Base-by-base conservation (phyloP, 1,284 basidiomycete species). In the Ganoderma lucidum region DNA sequence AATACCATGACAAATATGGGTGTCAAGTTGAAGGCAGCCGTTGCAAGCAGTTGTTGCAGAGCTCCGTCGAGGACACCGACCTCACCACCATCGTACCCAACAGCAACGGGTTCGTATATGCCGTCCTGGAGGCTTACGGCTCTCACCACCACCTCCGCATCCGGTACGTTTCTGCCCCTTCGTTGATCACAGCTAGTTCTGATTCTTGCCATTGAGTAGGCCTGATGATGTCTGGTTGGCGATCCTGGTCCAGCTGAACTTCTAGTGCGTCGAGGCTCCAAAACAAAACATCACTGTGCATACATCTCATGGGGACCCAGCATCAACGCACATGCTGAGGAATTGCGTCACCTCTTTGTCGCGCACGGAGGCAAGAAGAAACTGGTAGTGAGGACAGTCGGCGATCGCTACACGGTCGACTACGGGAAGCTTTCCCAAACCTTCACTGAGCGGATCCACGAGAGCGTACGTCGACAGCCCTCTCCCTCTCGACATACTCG, bases 91-190 rank as follows among this genome's bases (percentile, higher is more conserved):
- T 56, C 8, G 32, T 32, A 10, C 55, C 55, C 30, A 19, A 37
- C 12, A 56, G 55, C 55, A 56, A 56, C 55, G 55, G 55, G 8
- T 56, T 56, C 19, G 55, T 56, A 2, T 35, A 56, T 5, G 55
- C 55, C 17, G 55, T 19, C 32, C 17, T 53, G 12, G 23, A 53
- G 12, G 48, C 48, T 15, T 59, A 59, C n/a, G 56, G 56, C 12
- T 71, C 86, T 99, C 59, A 97, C 94, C 80, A 95, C 93, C 86
- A 99, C 99, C 83, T 98, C 97, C 77, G 71, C 10, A 59, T 59
- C n/a, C 32, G 56, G 56, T 59, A 9, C 28, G 55, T 35, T 6
- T 2, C n/a, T 56, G 17, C 2, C 9, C 9, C 15, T 56, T 32
- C 1, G 17, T 32, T 14, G 53, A 48, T 48, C 53, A 32, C 17